Evolutionary conservation across 1,284 basidiomycete species (phyloP).

Genomic region (Mycena sp.): DNA sequence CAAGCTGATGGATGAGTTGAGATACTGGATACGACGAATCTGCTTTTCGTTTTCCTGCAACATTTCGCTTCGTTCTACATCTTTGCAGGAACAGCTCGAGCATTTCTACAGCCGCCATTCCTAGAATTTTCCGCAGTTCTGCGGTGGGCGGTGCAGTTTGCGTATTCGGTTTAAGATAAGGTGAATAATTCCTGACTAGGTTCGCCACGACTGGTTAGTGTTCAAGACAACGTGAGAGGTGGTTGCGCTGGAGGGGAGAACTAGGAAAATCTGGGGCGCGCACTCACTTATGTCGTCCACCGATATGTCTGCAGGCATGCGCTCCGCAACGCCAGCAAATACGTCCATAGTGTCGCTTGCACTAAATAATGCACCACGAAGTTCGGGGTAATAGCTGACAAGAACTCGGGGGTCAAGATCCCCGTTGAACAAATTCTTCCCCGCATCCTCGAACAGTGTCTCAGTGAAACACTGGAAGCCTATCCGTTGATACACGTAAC

Average conservation of each 20-base stretch:
- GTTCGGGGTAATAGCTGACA: conserved; percentile 78
- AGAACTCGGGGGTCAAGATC: conserved; percentile 80
- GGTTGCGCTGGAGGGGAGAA: conserved; percentile 35
- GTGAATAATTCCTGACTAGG: conserved; percentile 91
- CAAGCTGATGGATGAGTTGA: conserved; percentile 21
- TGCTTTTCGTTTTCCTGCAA: conserved; percentile 40
- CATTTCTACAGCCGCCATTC: conserved; percentile 72
- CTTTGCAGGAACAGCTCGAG: conserved; percentile 69
- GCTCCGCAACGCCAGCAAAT: conserved; percentile 73
- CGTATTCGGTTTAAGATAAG: conserved; percentile 80
- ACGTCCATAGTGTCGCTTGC: conserved; percentile 60
- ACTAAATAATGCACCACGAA: conserved; percentile 67
- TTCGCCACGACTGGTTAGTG: conserved; percentile 75
- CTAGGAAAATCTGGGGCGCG: conserved; percentile 24
- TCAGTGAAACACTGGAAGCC: conserved; percentile 78
- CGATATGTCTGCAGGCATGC: conserved; percentile 68
- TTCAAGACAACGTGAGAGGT: conserved; percentile 30
- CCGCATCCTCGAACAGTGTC: conserved; percentile 81
- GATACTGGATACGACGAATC: conserved; percentile 30
- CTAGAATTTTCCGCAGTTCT: conserved; percentile 69
- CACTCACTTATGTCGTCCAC: conserved; percentile 83
- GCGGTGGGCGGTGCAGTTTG: conserved; percentile 72
- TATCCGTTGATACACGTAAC: conserved; percentile 81
- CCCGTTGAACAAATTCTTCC: conserved; percentile 75
- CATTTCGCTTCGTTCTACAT: conserved; percentile 44